Percentiles rank a stretch among this genome's conserved stretches.
phyloP scores from a whole-genome alignment of 305 asterid species.

The Fraxinus sp. region DNA sequence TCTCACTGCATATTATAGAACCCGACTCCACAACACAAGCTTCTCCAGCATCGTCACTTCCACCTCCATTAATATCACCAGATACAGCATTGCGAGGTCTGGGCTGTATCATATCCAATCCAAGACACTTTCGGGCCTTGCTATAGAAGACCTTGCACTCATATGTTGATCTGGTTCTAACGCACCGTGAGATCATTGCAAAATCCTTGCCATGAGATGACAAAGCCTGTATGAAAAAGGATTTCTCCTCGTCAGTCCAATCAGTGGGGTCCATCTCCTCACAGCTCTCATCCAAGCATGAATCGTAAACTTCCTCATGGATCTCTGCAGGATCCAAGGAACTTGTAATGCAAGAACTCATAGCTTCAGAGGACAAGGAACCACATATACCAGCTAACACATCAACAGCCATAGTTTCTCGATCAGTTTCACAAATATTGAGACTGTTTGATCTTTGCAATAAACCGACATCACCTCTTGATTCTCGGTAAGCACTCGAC shows the following conservation, averaged over 20 bases:
- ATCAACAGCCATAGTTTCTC: slow-evolving; percentile 86
- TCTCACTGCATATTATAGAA: slow-evolving; percentile 38
- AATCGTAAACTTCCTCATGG: slow-evolving; percentile 68
- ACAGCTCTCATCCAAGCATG: slow-evolving; percentile 91
- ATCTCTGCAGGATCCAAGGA: slow-evolving; percentile 76
- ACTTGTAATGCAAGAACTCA: slow-evolving; percentile 96
- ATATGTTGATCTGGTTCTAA: slow-evolving; percentile 66
- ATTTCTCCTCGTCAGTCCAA: slow-evolving; percentile 95
- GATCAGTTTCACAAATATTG: slow-evolving; percentile 56
- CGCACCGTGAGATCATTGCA: slow-evolving; percentile 59
- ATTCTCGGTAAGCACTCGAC: slow-evolving; percentile 35
- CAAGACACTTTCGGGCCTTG: slow-evolving; percentile 84
- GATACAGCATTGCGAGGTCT: slow-evolving; percentile 40
- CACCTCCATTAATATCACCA: slow-evolving; percentile 56
- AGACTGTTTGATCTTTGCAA: slow-evolving; percentile 57
- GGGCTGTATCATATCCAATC: slow-evolving; percentile 55
- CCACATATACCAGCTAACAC: slow-evolving; percentile 95
- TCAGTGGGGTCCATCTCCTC: slow-evolving; percentile 70
- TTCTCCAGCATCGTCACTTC: slow-evolving; percentile 59
- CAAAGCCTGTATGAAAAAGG: slow-evolving; percentile 63
- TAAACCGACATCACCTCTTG: slow-evolving; percentile 39
- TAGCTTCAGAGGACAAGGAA: slow-evolving; percentile 90
- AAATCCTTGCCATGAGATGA: slow-evolving; percentile 82
- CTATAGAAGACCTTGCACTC: slow-evolving; percentile 86
- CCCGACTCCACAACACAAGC: slow-evolving; percentile 61